phyloP scores from a whole-genome alignment of 306 rosid genomes.

The Corylus americana region DNA sequence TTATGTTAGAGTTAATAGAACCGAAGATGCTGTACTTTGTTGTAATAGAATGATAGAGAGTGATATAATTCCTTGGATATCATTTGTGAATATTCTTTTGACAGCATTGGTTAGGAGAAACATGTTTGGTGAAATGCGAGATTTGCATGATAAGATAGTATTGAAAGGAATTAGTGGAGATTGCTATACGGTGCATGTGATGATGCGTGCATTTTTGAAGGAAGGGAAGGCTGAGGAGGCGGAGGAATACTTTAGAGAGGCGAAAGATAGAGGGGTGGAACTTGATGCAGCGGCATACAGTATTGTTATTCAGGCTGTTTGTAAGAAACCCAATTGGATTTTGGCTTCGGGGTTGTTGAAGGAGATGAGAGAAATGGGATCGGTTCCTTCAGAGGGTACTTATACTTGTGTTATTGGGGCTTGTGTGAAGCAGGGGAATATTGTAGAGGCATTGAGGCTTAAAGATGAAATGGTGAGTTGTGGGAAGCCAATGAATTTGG shows the following conservation, averaged over 20 bases:
- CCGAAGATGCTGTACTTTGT: slow-evolving; percentile 54
- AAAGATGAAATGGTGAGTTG: slow-evolving; percentile 71
- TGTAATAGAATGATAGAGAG: slow-evolving; percentile 47
- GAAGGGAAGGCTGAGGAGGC: slow-evolving; percentile 50
- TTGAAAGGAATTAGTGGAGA: slow-evolving; percentile 44
- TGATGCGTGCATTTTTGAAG: slow-evolving; percentile 60
- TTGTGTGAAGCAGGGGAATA: slow-evolving; percentile 65
- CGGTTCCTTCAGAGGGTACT: slow-evolving; percentile 51
- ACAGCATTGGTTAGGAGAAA: slow-evolving; percentile 53
- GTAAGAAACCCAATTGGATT: slow-evolving; percentile 38
- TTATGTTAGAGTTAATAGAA: slow-evolving; percentile 56
- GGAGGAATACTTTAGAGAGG: slow-evolving; percentile 41
- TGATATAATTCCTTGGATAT: slow-evolving; percentile 44
- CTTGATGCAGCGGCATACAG: slow-evolving; percentile 58
- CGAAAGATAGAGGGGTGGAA: slow-evolving; percentile 41
- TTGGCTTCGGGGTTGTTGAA: slow-evolving; percentile 45
- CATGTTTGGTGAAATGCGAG: slow-evolving; percentile 38
- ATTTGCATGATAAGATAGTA: slow-evolving; percentile 52
- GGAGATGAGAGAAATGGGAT: slow-evolving; percentile 67
- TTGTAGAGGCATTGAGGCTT: slow-evolving; percentile 54
- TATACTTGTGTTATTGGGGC: slow-evolving; percentile 50
- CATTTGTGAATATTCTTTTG: slow-evolving; percentile 51
- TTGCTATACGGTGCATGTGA: slow-evolving; percentile 42
- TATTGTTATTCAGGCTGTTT: slow-evolving; percentile 49
- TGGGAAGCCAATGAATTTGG: slow-evolving; percentile 46